Conservation (phyloP, 2,329 filamentous ascomycete genomes). For the Zymoseptoria crescenta region DNA sequence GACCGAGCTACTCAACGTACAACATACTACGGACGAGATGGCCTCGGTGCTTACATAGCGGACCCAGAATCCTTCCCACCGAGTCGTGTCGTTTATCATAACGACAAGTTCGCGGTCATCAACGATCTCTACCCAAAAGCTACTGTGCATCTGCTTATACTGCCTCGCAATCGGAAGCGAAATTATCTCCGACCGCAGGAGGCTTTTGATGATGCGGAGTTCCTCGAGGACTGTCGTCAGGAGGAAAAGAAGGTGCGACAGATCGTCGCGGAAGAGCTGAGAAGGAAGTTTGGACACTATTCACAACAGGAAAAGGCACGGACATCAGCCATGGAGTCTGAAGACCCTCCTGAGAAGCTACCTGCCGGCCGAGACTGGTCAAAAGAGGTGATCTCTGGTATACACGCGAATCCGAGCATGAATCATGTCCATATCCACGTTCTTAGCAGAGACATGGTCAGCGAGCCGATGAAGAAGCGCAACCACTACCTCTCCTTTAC, state of each 20-base stretch:
- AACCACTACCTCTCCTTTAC: constrained; percentile 93
- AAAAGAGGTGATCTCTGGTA: constrained; percentile 64
- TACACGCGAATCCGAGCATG: constrained; percentile 89
- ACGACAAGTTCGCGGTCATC: constrained; percentile 65
- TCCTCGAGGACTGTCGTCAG: constrained; percentile 55
- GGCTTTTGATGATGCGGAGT: constrained; percentile 62
- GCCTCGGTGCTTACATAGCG: constrained; percentile 58
- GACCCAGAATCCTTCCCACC: constrained; percentile 54
- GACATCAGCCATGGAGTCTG: constrained; percentile 53
- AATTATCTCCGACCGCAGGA: constrained; percentile 65
- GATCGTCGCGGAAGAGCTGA: constrained; percentile 68
- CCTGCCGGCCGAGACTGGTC: constrained; percentile 73
- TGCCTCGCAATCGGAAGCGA: constrained; percentile 61
- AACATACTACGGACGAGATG: constrained; percentile 47
- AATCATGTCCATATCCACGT: constrained; percentile 86
- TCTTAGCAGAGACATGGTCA: constrained; percentile 70
- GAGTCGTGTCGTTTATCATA: constrained; percentile 56
- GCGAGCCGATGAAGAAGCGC: constrained; percentile 62
- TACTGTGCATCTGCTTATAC: constrained; percentile 75
- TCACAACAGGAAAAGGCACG: constrained; percentile 58
- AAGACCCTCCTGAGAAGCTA: constrained; percentile 36
- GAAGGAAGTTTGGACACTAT: constrained; percentile 55
- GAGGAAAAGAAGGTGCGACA: constrained; percentile 55
- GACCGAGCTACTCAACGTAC: constrained; percentile 23
- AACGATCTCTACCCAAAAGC: constrained; percentile 82